A percentile compares a stretch with the other conserved stretches of the same genome.
These are phyloP conservation scores for Xylogone sp. DNA, from an alignment of 2,329 filamentous ascomycete genomes.

Conservation along the genomic window DNA sequence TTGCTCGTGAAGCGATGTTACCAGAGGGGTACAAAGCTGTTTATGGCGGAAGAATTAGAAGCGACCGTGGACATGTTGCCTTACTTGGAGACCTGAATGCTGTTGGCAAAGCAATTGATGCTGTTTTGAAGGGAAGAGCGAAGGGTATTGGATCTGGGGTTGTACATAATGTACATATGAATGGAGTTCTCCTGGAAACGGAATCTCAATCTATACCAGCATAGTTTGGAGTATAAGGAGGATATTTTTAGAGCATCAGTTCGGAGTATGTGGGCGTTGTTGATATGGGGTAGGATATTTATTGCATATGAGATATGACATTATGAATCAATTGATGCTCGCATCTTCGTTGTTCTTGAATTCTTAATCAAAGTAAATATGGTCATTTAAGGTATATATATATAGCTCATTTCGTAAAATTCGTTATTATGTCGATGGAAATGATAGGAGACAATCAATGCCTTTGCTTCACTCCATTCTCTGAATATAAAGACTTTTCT, in stretches of 20 bases:
- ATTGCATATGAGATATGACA: neutral
- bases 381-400: too few relatives aligned
- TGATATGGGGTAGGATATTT: neutral
- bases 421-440: too few relatives aligned
- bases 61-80: slow-evolving; percentile 82
- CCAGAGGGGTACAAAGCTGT: slow-evolving; percentile 75
- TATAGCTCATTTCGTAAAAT: too few relatives aligned
- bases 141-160: slow-evolving; percentile 70
- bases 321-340: too few relatives aligned
- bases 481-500: too few relatives aligned
- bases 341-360: too few relatives aligned
- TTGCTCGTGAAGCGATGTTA: slow-evolving; percentile 81
- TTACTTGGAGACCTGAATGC: slow-evolving; percentile 81
- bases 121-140: slow-evolving; percentile 60
- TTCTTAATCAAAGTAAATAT: too few relatives aligned
- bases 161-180: neutral
- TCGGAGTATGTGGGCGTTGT: neutral
- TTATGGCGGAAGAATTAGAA: slow-evolving; percentile 70
- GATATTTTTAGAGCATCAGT: neutral
- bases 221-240: neutral
- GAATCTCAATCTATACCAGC: neutral
- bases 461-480: too few relatives aligned
- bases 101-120: slow-evolving; percentile 70
- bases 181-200: neutral
- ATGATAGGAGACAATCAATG: too few relatives aligned